phyloP scores from a whole-genome alignment of 345 rosid species.

The Luvunga scandens region DNA sequence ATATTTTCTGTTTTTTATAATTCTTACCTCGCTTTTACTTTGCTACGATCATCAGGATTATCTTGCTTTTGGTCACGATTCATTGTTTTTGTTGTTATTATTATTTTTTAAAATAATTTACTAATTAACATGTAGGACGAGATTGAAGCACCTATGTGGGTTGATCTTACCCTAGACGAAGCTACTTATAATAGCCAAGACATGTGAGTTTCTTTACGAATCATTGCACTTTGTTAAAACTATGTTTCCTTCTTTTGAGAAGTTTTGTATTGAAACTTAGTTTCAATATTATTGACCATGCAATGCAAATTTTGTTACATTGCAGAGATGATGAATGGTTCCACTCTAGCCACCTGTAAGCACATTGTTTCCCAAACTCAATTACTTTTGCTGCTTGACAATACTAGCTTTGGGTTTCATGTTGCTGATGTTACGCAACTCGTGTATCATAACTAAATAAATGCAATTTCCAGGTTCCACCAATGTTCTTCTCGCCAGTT shows the following conservation, averaged over 20 bases:
- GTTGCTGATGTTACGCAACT: neutral
- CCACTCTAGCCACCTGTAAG: slow-evolving; percentile 48
- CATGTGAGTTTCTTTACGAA: slow-evolving; percentile 27
- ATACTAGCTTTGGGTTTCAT: neutral
- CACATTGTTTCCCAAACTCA: slow-evolving; percentile 1
- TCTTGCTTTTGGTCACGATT: neutral
- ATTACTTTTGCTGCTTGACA: neutral
- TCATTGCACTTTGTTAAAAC: neutral
- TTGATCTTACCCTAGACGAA: slow-evolving; percentile 34
- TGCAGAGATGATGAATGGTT: slow-evolving; percentile 63
- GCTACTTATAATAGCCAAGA: slow-evolving; percentile 16
- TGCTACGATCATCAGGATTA: neutral
- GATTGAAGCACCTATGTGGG: slow-evolving; percentile 49
- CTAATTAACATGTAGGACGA: slow-evolving; percentile 30
- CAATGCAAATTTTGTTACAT: slow-evolving; percentile 1
- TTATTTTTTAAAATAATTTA: neutral
- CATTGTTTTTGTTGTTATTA: neutral
- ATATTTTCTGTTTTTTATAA: neutral
- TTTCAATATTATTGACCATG: neutral
- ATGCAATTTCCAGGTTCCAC: slow-evolving; percentile 48
- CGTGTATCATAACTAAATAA: neutral
- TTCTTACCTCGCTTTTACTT: neutral
- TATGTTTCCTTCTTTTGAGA: neutral
- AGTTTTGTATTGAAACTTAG: neutral
- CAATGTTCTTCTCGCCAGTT: slow-evolving; percentile 46